Evolutionary conservation across 2,329 filamentous ascomycete species (phyloP), one percentile per base, ranked within the genome.

Genomic region (Trichoderma guizhouense): DNA sequence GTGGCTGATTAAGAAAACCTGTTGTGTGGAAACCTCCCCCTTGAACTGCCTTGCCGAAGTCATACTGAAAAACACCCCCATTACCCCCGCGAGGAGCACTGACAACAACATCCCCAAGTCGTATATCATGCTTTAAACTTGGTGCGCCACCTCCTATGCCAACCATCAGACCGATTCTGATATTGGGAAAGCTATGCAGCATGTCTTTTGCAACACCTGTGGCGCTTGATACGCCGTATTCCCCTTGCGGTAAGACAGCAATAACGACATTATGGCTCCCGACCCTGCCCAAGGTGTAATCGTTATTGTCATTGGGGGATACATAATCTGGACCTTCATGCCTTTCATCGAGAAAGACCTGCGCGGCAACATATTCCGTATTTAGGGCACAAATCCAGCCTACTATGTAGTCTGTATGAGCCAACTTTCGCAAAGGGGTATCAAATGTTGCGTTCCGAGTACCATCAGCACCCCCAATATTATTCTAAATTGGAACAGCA

Each of bases 371-470:
- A 57, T 76, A 78, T 66, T 85, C 83, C 0, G 74, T 77, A 0
- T 5, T 26, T 0, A 85, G 72, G 12, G 83, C 82, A 64, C 82
- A 85, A 6, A 86, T 83, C 83, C 83, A 85, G 21, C 82, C 83
- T 3, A 85, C 77, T 0, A 78, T 82, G 63, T 84, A 85, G 39
- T 68, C 63, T 9, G 28, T 21, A 36, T 30, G 21, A 18, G 30
- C 14, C 21, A 36, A 24, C 26, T n/a, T 66, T 66, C 21, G 43
- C n/a, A 34, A 0, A 30, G 18, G 11, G 4, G 39, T 9, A 3
- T 12, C 8, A 12, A 12, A 9, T 1, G 7, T 5, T 32, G 61
- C 5, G 18, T 7, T 53, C 12, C 26, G 28, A 53, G n/a, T n/a
- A 18, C 30, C 43, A 32, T 53, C 62, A 12, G 15, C 9, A 14